phyloP scores from a whole-genome alignment of 2,329 filamentous ascomycete genomes.

The Fusarium brevicatenulatum region DNA sequence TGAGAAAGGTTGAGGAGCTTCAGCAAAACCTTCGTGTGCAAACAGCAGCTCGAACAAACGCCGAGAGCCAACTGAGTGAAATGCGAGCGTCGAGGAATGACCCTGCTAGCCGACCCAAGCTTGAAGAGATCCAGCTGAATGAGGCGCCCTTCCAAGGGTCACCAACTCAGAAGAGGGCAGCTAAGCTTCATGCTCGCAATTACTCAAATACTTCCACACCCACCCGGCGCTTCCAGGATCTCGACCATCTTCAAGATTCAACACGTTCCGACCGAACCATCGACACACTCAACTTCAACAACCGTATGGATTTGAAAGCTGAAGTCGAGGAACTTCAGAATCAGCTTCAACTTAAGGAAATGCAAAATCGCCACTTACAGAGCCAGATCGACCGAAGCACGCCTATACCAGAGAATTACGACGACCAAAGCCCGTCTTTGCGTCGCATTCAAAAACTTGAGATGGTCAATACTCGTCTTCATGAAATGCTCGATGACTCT shows the following conservation, averaged over 20 bases:
- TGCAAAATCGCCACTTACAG: constrained; percentile 94
- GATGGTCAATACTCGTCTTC: constrained; percentile 87
- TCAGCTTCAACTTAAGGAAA: constrained; percentile 90
- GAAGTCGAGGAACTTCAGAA: constrained; percentile 94
- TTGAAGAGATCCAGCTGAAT: constrained; percentile 90
- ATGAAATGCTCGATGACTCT: constrained; percentile 95
- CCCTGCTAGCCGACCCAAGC: constrained; percentile 75
- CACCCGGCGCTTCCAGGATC: constrained; percentile 74
- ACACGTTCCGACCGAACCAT: constrained; percentile 83
- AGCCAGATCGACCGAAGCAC: constrained; percentile 81
- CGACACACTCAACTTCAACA: constrained; percentile 86
- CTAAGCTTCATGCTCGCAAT: constrained; percentile 63
- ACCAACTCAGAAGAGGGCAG: constrained; percentile 74
- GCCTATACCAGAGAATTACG: constrained; percentile 70
- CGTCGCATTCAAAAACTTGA: constrained; percentile 90
- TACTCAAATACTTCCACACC: constrained; percentile 83
- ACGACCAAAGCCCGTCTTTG: constrained; percentile 83
- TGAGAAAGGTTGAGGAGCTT: constrained; percentile 86
- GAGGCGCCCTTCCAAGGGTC: constrained; percentile 80
- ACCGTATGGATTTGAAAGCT: constrained; percentile 87
- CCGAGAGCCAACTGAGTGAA: constrained; percentile 84
- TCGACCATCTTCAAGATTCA: constrained; percentile 73
- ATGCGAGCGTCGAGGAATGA: constrained; percentile 79
- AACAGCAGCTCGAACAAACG: constrained; percentile 80
- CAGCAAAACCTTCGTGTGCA: constrained; percentile 89